These are phyloP conservation scores for Leptographium lundbergii DNA, from an alignment of 2,329 filamentous ascomycete genomes.

Conservation along the genomic window DNA sequence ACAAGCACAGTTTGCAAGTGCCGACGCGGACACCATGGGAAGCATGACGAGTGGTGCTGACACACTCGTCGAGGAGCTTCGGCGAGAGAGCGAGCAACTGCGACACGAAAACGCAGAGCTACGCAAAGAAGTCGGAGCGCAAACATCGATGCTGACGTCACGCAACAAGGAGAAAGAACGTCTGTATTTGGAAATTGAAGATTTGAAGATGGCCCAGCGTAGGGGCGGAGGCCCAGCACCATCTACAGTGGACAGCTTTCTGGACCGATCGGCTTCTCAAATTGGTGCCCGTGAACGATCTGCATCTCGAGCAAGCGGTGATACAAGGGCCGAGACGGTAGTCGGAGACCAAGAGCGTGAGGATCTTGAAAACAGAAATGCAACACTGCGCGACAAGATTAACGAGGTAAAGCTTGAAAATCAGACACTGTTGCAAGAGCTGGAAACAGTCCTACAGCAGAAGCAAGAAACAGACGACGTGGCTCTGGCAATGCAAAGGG, in stretches of 20 bases:
- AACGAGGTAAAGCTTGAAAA: constrained; percentile 80
- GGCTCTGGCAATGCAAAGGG: constrained; percentile 57
- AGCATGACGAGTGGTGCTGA: constrained; percentile 42
- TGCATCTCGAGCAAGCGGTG: constrained; percentile 59
- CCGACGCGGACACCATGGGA: constrained; percentile 32
- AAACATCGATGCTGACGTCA: constrained; percentile 95
- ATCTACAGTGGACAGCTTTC: constrained; percentile 72
- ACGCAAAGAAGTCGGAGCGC: constrained; percentile 81
- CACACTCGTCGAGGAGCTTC: constrained; percentile 65
- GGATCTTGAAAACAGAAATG: constrained; percentile 72
- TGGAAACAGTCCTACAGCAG: constrained; percentile 57
- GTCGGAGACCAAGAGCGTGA: constrained; percentile 70
- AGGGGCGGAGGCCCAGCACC: constrained; percentile 46
- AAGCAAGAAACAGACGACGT: constrained; percentile 48
- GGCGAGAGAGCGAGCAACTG: constrained; percentile 57
- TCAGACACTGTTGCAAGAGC: constrained; percentile 72
- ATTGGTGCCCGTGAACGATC: constrained; percentile 57
- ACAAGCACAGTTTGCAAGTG: constrained; percentile 5
- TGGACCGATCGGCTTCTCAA: constrained; percentile 87
- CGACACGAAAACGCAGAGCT: constrained; percentile 88
- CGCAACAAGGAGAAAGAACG: constrained; percentile 90
- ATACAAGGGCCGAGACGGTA: constrained; percentile 44
- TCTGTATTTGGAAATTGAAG: constrained; percentile 93
- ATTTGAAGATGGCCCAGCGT: constrained; percentile 78
- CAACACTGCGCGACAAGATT: constrained; percentile 72